A percentile compares a stretch with the other conserved stretches of the same genome.
phyloP scores from a whole-genome alignment of 2,329 filamentous ascomycete genomes.

The Escovopsis weberi region DNA sequence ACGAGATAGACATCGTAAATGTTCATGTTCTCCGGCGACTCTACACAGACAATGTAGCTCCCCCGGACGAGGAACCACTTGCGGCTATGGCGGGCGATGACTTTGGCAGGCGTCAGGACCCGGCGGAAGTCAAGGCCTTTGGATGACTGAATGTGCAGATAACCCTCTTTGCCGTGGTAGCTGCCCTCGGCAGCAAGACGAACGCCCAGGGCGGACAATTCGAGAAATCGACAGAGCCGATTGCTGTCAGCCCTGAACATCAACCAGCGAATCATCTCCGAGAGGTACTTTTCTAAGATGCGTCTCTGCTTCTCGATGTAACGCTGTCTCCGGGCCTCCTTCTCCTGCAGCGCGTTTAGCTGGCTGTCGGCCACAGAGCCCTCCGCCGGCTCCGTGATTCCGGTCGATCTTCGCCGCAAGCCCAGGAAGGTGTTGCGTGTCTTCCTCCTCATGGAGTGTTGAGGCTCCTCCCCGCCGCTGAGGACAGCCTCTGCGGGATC shows the following conservation, averaged over 20 bases:
- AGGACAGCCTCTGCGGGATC: conserved; percentile 40
- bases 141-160: conserved; percentile 78
- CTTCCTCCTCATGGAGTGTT: conserved; percentile 26
- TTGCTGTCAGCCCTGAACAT: conserved; percentile 97
- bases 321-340: conserved; percentile 28
- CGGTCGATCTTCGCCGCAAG: conserved; percentile 38
- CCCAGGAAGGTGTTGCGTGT: conserved; percentile 40
- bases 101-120: conserved; percentile 61
- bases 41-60: conserved; percentile 96
- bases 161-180: conserved; percentile 96
- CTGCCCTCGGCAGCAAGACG: conserved; percentile 88
- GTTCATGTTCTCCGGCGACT: conserved; percentile 96
- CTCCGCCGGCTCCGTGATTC: conserved; percentile 31
- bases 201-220: conserved; percentile 86
- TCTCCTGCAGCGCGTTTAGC: conserved; percentile 37
- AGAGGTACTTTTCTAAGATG: conserved; percentile 78
- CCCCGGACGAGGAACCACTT: conserved; percentile 98
- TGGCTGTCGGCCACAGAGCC: conserved; percentile 25
- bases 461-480: conserved; percentile 19
- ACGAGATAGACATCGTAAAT: conserved; percentile 98
- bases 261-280: conserved; percentile 88
- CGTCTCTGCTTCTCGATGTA: conserved; percentile 74
- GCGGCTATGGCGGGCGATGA: conserved; percentile 70
- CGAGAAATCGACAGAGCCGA: conserved; percentile 85
- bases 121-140: conserved; percentile 79